Percentiles rank a stretch among this genome's conserved stretches.
Evolutionary conservation across 129 eudicot genomes (phyloP).

Genomic region (Heracleum sosnowskyi): DNA sequence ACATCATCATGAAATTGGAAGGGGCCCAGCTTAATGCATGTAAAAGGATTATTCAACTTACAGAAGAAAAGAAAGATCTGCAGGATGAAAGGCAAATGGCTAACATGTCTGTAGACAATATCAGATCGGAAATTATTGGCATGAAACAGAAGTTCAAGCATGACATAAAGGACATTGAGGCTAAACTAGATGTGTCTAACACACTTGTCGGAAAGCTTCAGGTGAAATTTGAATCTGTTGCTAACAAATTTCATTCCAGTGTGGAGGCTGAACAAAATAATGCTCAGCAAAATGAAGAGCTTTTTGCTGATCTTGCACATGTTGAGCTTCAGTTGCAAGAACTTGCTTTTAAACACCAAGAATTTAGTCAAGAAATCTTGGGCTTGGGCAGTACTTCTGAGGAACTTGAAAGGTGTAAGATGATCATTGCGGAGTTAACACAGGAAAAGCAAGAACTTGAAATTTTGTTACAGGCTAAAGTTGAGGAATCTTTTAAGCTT

Average conservation of each 20-base stretch:
- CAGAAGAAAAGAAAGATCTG: conserved; percentile 41
- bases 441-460: conserved; percentile 44
- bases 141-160: conserved; percentile 52
- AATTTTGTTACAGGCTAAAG: conserved; percentile 10
- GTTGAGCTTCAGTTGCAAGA: conserved; percentile 61
- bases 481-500: conserved; percentile 21
- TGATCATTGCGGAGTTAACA: conserved; percentile 37
- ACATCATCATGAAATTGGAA: conserved; percentile 29
- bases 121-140: conserved; percentile 33
- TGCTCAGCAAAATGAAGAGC: conserved; percentile 33
- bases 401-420: conserved; percentile 43
- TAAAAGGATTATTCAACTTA: conserved; percentile 23
- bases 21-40: conserved; percentile 27
- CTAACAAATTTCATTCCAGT: conserved; percentile 32
- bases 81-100: conserved; percentile 35
- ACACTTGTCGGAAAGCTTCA: conserved; percentile 56
- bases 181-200: conserved; percentile 39
- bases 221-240: conserved; percentile 45
- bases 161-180: conserved; percentile 34
- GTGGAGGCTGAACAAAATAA: conserved; percentile 47
- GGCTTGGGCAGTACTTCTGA: conserved; percentile 38
- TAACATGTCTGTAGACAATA: conserved; percentile 25
- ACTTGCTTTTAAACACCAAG: conserved; percentile 40
- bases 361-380: conserved; percentile 37
- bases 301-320: conserved; percentile 49